Evolutionary conservation across 2,329 filamentous ascomycete species (phyloP).

Genomic region (Colletotrichum agaves): DNA sequence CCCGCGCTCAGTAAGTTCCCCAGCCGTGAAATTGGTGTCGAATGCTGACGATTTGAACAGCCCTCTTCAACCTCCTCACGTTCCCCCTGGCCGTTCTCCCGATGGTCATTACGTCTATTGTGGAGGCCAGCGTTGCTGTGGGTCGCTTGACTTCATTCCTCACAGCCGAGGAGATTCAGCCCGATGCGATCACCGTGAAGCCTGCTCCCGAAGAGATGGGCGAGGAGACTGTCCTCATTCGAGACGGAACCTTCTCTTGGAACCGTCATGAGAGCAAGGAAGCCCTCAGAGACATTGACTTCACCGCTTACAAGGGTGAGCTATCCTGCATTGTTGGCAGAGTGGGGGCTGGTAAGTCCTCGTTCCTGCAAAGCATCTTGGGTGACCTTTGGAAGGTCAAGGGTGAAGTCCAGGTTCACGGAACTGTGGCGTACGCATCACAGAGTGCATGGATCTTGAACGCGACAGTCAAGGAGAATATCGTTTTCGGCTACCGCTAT

Average conservation of each 20-base stretch:
- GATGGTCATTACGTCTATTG: conserved; percentile 97
- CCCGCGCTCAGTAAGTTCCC: conserved; percentile 69
- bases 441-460: conserved; percentile 98
- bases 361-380: conserved; percentile 86
- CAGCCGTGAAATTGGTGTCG: too few species aligned
- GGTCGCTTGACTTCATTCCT: conserved; percentile 87
- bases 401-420: conserved; percentile 84
- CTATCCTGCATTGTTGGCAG: conserved; percentile 92
- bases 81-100: conserved; percentile 94
- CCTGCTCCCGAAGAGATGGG: conserved; percentile 79
- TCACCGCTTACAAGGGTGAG: conserved; percentile 90
- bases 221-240: conserved; percentile 86
- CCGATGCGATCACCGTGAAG: conserved; percentile 79
- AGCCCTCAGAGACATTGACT: conserved; percentile 84
- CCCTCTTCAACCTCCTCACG: conserved; percentile 94
- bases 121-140: conserved; percentile 95
- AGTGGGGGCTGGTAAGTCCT: conserved; percentile 96
- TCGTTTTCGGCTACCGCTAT: conserved; percentile 94
- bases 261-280: conserved; percentile 80
- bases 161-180: conserved; percentile 87
- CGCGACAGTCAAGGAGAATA: conserved; percentile 95
- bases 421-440: conserved; percentile 88
- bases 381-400: conserved; percentile 92
- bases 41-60: conserved; percentile 47
- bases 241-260: conserved; percentile 93